Evolutionary conservation across 176 grass and related monocot genomes (phyloP), one percentile per base, ranked within the genome.

Genomic region (Cocos nucifera): DNA sequence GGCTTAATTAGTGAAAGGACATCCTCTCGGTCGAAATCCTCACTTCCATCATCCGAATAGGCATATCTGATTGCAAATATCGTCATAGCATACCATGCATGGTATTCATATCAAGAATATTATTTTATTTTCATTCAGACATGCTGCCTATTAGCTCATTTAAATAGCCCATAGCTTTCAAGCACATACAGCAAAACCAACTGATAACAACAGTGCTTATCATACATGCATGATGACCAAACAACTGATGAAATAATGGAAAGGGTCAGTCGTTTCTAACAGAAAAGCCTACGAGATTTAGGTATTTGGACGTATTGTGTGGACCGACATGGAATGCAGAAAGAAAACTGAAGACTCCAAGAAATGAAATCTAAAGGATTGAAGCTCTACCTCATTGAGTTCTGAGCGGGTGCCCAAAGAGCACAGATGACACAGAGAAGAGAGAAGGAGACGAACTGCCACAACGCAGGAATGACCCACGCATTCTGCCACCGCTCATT

Each of bases 381-480:
- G 17, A 17, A 53, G 32, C 69, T 61, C 52, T 76, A 86, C 88
- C 83, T 86, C 18, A 52, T 71, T 0, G 89, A 82, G 51, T 68
- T 77, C 5, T 79, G 75, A 4, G 89, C 89, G 0, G 89, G 89
- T 63, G 78, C 78, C 89, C 81, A 95, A 4, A 85, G 17, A 63
- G 72, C 57, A 67, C 89, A 95, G 32, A 85, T 32, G 52, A 69
- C 64, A 63, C 85, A 95, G 63, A 95, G 78, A 32, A 95, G 72
- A 19, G 72, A 59, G 69, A 95, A 95, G 48, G 82, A 95, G 75
- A 95, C 79, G 72, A 89, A 59, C 71, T 95, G 85, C 89, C 89
- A 95, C 59, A 69, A 65, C 22, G 85, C 81, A 52, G 78, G 85
- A 78, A 95, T 89, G 5, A 88, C 64, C 89, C 89, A 95, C 17